Evolutionary conservation across 2,329 filamentous ascomycete genomes (phyloP).

Genomic region (Exophiala viscosa): DNA sequence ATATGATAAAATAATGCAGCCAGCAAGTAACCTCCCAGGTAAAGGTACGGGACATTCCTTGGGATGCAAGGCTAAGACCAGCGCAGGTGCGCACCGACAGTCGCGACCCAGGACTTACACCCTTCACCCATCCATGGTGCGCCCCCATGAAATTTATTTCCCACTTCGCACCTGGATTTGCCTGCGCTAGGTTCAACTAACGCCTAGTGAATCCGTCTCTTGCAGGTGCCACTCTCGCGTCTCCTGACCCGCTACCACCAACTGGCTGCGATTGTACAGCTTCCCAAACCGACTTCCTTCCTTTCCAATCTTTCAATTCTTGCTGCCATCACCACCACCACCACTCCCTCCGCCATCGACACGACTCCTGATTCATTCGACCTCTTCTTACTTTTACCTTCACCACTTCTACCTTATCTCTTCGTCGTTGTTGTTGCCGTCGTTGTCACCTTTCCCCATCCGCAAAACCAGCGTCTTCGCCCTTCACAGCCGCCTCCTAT

Average conservation of each 20-base stretch:
- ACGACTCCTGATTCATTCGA: neutral
- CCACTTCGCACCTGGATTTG: no score
- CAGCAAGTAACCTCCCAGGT: no score
- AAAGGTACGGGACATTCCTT: no score
- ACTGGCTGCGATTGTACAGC: conserved; percentile 1
- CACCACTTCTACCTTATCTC: conserved; percentile 5
- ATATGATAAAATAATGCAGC: no score
- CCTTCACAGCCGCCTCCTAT: conserved; percentile 5
- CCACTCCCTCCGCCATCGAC: conserved; percentile 8
- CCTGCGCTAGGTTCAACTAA: no score
- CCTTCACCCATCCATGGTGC: no score
- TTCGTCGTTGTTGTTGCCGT: conserved; percentile 10
- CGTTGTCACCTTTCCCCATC: conserved; percentile 6
- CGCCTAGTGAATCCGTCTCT: no score
- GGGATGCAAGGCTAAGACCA: no score
- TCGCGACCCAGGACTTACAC: no score
- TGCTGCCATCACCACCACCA: conserved; percentile 5
- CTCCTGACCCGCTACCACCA: neutral
- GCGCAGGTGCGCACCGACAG: no score
- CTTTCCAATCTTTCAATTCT: neutral
- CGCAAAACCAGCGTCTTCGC: neutral
- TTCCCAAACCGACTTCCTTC: conserved; percentile 1
- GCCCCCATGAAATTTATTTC: no score
- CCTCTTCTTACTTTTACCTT: neutral
- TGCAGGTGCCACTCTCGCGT: no score